Evolutionary conservation across 805 yeast genomes (phyloP).

Genomic region (Schizosaccharomyces japonicus): DNA sequence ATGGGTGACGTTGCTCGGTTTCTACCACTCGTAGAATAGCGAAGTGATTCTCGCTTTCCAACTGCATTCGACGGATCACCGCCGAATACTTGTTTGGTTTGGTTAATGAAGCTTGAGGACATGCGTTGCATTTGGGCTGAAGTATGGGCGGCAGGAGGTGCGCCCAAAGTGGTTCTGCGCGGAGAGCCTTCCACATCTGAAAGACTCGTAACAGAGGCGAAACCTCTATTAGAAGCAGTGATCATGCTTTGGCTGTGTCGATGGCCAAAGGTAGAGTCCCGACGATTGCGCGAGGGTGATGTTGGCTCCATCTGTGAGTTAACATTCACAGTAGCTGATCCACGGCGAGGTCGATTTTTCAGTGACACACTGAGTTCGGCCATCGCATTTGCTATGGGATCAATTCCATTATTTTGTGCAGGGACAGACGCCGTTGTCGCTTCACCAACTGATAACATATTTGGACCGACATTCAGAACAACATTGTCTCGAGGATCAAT

Average conservation of each 20-base stretch:
- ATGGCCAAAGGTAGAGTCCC: no score
- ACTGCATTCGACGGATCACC: slow-evolving; percentile 5
- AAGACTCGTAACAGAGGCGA: no score
- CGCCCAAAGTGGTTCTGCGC: slow-evolving; percentile 8
- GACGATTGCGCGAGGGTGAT: no score
- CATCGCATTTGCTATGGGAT: slow-evolving; percentile 32
- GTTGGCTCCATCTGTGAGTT: no score
- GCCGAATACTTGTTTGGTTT: slow-evolving; percentile 12
- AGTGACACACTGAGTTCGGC: slow-evolving; percentile 17
- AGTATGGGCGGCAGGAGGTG: slow-evolving; percentile 16
- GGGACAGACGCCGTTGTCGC: not conserved
- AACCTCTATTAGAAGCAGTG: no score
- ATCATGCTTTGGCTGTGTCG: no score
- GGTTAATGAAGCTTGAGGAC: slow-evolving; percentile 12
- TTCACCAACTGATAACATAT: slow-evolving; percentile 5
- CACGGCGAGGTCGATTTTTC: no score
- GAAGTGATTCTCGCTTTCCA: not conserved
- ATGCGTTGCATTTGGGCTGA: slow-evolving; percentile 22
- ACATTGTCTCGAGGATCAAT: slow-evolving; percentile 8
- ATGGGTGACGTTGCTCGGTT: slow-evolving; percentile 3
- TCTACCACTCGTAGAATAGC: not conserved
- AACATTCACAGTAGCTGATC: no score
- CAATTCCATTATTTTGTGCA: slow-evolving; percentile 11
- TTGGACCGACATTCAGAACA: slow-evolving; percentile 10
- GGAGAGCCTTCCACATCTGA: not conserved